Base-by-base conservation (phyloP, 305 asterid species). In the Coffea humblotiana region DNA sequence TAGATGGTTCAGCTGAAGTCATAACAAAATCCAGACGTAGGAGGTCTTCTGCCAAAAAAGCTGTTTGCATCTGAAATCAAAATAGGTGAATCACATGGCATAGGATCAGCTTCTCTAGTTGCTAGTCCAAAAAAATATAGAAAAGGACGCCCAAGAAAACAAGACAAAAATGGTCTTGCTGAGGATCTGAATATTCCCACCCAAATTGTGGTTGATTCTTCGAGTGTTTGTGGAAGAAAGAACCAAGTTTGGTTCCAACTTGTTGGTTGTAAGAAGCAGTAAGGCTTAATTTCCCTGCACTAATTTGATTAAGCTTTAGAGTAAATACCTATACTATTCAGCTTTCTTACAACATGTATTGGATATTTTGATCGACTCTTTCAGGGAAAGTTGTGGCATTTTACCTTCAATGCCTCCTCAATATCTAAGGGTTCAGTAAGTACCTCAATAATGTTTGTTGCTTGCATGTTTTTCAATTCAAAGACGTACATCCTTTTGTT, bases 341-440 rank as follows among this genome's bases (percentile, higher is more conserved):
- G 5, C 16, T 52, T 7, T 51, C 21, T 47, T 8, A 64, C 56
- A 13, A 1, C n/a, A 19, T 61, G 21, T 15, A 12, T 37, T 64
- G 16, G 18, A 25, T 21, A 71, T 4, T 60, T 14, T 60, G 7
- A 37, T 27, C 27, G 15, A 12, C 21, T 49, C 58, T 32, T 68
- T 49, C 77, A 85, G 88, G 70, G 70, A 69, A 49, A 14, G 65
- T 25, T 6, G 2, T 51, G 56, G 56, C 4, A 75, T 80, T 12
- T 82, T 77, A 64, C 79, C 77, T 8, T 68, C 78, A 32, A 18
- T 85, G 64, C 80, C 78, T 51, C 18, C 74, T 54, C 29, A 5
- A 23, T 82, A 67, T 66, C 19, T 85, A 71, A 78, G 11, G 80
- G 69, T 85, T 45, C 77, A 64, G 88, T 85, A 74, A 82, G 86